phyloP scores from a whole-genome alignment of 1,284 basidiomycete species.

The Leccinum variabile region DNA sequence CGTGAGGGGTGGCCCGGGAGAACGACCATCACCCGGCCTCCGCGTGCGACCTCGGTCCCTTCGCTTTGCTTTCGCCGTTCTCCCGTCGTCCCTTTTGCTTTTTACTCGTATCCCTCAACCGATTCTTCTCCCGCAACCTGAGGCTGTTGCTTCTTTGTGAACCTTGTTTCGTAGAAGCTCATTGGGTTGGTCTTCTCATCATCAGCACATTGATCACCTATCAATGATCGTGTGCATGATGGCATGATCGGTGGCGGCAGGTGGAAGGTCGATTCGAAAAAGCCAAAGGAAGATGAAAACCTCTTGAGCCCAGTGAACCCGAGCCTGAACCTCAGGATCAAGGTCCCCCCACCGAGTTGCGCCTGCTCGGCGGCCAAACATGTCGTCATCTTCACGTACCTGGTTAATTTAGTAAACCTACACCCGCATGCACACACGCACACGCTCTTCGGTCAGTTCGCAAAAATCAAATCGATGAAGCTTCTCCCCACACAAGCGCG shows the following conservation, averaged over 20 bases:
- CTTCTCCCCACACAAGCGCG: constrained; percentile 11
- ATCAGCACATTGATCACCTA: neutral
- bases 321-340: neutral
- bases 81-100: neutral
- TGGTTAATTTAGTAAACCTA: neutral
- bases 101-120: neutral
- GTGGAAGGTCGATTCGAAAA: neutral
- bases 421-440: neutral
- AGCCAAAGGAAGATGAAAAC: neutral
- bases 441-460: constrained; percentile 2
- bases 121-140: neutral
- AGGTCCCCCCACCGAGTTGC: neutral
- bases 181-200: neutral
- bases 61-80: neutral
- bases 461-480: constrained; percentile 27
- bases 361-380: neutral
- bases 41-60: neutral
- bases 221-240: neutral
- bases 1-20: neutral
- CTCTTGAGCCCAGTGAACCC: neutral
- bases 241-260: neutral
- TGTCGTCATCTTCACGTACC: constrained; percentile 12
- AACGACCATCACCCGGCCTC: neutral
- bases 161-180: neutral
- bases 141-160: neutral